phyloP scores from a whole-genome alignment of 805 yeast genomes.

The Teunomyces kruisii region DNA sequence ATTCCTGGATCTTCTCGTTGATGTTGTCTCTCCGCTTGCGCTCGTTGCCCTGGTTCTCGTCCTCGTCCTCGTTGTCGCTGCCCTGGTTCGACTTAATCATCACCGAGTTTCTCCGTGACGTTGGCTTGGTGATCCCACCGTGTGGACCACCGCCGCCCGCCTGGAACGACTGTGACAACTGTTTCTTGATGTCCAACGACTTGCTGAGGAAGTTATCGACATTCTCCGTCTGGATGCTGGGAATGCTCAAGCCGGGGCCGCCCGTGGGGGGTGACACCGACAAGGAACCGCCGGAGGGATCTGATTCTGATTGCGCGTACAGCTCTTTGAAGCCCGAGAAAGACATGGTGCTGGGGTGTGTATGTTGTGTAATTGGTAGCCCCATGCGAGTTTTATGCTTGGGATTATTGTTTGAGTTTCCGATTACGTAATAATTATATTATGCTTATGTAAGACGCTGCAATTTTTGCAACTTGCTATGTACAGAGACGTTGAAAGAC shows the following conservation, averaged over 20 bases:
- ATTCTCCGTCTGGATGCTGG: constrained; percentile 29
- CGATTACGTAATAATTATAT: background rate
- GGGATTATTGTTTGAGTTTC: too few species aligned
- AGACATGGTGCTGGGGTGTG: constrained; percentile 1
- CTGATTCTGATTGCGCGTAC: constrained; percentile 13
- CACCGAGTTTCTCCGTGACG: constrained; percentile 35
- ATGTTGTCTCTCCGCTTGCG: constrained; percentile 44
- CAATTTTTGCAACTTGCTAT: background rate
- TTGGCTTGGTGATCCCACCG: constrained; percentile 41
- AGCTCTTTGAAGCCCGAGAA: constrained; percentile 20
- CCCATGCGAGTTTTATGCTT: too few species aligned
- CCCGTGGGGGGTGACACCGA: constrained; percentile 13
- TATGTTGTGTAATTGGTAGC: background rate
- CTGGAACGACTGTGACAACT: constrained; percentile 39
- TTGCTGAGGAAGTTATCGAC: constrained; percentile 26
- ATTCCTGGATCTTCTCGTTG: constrained; percentile 45
- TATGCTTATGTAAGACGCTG: background rate
- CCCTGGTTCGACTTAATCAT: constrained; percentile 21
- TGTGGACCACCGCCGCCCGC: constrained; percentile 12
- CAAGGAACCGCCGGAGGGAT: constrained; percentile 13
- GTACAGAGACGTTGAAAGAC: too few species aligned
- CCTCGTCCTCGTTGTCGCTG: constrained; percentile 19
- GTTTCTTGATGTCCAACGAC: constrained; percentile 40
- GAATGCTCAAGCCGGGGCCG: constrained; percentile 17
- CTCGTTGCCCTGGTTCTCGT: constrained; percentile 37